Percentiles rank a stretch among this genome's conserved stretches.
These are phyloP conservation scores for Botrytis byssoidea DNA, from an alignment of 2,329 filamentous ascomycete genomes.

Conservation along the genomic window DNA sequence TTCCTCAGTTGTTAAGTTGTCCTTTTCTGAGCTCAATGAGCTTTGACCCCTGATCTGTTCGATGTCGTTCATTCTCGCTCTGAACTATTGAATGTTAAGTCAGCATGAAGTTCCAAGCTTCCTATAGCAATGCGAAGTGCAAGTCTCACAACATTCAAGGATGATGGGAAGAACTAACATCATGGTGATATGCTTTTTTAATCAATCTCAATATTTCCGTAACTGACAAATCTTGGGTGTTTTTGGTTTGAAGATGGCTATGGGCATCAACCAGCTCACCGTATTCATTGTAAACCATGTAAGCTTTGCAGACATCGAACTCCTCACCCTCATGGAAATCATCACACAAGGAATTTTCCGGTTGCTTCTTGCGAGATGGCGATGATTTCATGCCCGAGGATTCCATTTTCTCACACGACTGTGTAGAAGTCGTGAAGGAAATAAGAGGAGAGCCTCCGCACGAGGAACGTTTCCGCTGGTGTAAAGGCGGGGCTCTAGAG, in stretches of 20 bases:
- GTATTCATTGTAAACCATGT: slow-evolving; percentile 37
- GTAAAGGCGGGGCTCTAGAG: neutral
- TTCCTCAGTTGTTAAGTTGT: slow-evolving; percentile 5
- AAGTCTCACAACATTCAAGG: neutral
- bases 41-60: slow-evolving; percentile 10
- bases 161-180: slow-evolving; percentile 27
- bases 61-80: slow-evolving; percentile 29
- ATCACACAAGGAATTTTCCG: neutral
- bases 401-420: neutral
- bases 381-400: neutral
- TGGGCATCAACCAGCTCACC: slow-evolving; percentile 33
- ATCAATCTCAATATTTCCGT: slow-evolving; percentile 33
- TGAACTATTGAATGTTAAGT: slow-evolving; percentile 26
- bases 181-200: slow-evolving; percentile 34
- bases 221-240: slow-evolving; percentile 27
- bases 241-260: slow-evolving; percentile 18
- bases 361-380: neutral
- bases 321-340: neutral
- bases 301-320: slow-evolving; percentile 22
- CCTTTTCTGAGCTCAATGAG: slow-evolving; percentile 6
- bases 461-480: neutral
- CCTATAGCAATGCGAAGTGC: neutral
- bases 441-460: slow-evolving; percentile 5
- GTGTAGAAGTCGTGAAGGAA: neutral
- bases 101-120: neutral